phyloP scores from a whole-genome alignment of 202 grass and related monocot genomes.

The Zizania palustris region DNA sequence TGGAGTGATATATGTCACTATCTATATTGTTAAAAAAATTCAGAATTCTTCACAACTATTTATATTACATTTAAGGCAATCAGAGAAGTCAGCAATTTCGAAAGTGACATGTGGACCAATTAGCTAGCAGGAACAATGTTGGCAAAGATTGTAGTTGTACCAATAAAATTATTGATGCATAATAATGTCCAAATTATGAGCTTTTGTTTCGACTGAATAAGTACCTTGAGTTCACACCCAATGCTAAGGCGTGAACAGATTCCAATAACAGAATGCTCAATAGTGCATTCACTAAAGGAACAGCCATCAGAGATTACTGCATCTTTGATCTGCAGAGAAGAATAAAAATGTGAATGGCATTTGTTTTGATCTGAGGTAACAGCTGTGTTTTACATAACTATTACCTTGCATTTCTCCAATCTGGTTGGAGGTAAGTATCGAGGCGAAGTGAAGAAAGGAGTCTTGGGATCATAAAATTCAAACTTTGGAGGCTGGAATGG shows the following conservation, averaged over 20 bases:
- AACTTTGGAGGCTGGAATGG: slow-evolving; percentile 61
- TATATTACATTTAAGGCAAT: too few species aligned
- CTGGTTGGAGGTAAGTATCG: slow-evolving; percentile 65
- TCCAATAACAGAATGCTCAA: slow-evolving; percentile 69
- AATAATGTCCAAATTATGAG: slow-evolving; percentile 7
- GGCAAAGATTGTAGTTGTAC: too few species aligned
- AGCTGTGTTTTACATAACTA: slow-evolving; percentile 1
- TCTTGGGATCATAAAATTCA: slow-evolving; percentile 72
- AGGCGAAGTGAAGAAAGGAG: slow-evolving; percentile 73
- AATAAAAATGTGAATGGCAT: slow-evolving; percentile 14
- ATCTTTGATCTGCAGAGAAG: slow-evolving; percentile 47
- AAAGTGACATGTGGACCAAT: too few species aligned
- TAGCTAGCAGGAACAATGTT: too few species aligned
- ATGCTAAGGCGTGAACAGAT: slow-evolving; percentile 58
- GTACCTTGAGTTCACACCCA: slow-evolving; percentile 62
- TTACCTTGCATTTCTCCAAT: slow-evolving; percentile 71
- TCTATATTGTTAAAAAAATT: too few species aligned
- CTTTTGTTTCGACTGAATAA: slow-evolving; percentile 4
- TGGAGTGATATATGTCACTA: too few species aligned
- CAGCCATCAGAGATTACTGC: slow-evolving; percentile 71
- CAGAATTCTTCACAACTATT: too few species aligned
- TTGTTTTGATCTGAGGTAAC: background rate
- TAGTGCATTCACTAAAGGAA: slow-evolving; percentile 61
- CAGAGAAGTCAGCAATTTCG: too few species aligned
- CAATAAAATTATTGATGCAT: background rate